Evolutionary conservation across 2,329 filamentous ascomycete species (phyloP), one percentile per base, ranked within the genome.

Genomic region (Pochonia chlamydosporia): DNA sequence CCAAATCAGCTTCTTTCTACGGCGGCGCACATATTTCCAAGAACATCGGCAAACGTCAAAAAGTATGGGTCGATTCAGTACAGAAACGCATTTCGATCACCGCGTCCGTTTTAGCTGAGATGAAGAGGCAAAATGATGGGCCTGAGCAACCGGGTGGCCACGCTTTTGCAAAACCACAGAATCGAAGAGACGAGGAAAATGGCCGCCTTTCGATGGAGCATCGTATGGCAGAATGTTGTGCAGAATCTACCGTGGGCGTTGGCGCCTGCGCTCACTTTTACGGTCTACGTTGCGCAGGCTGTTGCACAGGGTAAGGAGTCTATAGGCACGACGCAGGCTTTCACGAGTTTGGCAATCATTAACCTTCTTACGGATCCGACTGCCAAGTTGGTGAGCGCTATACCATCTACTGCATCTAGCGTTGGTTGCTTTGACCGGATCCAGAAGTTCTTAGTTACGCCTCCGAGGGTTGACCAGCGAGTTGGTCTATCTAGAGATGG

Each of bases 111-210:
- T 59, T 72, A 3, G 52, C 56, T 6, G 55, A 60, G 10, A 69
- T 72, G 57, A 45, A 61, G 61, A 30, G 53, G 71, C 48, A 70
- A 70, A 48, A 68, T 71, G 61, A 65, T 62, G 49, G 68, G 69
- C 1, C 59, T 70, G 8, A 59, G 60, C 14, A 56, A 61, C 20
- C 56, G 57, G n/a, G 49, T 69, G 23, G 56, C 56, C 3, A 33
- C 49, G 9, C 59, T 62, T 18, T 49, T 69, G 6, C 64, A 70
- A 48, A 48, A 56, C 33, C 55, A 70, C 10, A 56, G 67, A 10
- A 53, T 64, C 5, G 44, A 58, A 18, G 67, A 68, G 51, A 52
- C 46, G 14, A 28, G 35, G 1, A 37, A 20, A 9, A 52, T 53
- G 52, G 18, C 46, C 16, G 45, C 18, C 20, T 43, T 43, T 30